Evolutionary conservation across 192 early-diverging fungal genomes (phyloP).

Genomic region (Polychytrium aggregatum): DNA sequence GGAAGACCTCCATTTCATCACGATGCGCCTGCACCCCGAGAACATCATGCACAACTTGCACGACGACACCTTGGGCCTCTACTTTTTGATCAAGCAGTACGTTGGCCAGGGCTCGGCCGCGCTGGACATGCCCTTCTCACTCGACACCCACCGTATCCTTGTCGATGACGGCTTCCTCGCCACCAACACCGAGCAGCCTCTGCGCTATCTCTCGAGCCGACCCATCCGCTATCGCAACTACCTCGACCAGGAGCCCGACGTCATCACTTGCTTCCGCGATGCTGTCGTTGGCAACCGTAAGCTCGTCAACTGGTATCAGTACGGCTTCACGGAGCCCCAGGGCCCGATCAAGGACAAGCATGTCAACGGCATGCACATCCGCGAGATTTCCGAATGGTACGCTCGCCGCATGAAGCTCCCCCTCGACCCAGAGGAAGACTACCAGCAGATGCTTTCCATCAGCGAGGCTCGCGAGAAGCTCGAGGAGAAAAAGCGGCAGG

Average conservation of each 20-base stretch:
- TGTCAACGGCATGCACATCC: conserved; percentile 32
- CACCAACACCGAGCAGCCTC: conserved; percentile 27
- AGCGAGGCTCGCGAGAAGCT: too few species aligned
- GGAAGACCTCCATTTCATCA: conserved; percentile 24
- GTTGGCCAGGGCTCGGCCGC: conserved; percentile 7
- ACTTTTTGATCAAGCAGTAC: conserved; percentile 22
- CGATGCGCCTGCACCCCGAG: conserved; percentile 25
- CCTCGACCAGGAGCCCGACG: conserved; percentile 17
- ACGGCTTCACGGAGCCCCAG: conserved; percentile 35
- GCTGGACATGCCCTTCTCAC: conserved; percentile 18
- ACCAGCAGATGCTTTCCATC: too few species aligned
- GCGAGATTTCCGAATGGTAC: conserved; percentile 33
- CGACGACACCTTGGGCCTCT: conserved; percentile 35
- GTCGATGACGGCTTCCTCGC: conserved; percentile 22
- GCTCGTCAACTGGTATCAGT: conserved; percentile 42
- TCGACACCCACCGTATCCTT: conserved; percentile 24
- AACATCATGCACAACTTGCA: conserved; percentile 47
- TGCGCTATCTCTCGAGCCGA: conserved; percentile 28
- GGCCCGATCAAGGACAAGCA: conserved; percentile 26
- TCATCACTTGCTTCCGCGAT: conserved; percentile 39
- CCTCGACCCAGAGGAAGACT: conserved; percentile 19
- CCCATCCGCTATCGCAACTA: conserved; percentile 18
- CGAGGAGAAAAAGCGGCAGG: too few species aligned
- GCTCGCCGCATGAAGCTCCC: conserved; percentile 19
- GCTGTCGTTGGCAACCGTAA: conserved; percentile 30